Conservation (phyloP, 805 yeast genomes). For the Pichia thaimueangensis region DNA sequence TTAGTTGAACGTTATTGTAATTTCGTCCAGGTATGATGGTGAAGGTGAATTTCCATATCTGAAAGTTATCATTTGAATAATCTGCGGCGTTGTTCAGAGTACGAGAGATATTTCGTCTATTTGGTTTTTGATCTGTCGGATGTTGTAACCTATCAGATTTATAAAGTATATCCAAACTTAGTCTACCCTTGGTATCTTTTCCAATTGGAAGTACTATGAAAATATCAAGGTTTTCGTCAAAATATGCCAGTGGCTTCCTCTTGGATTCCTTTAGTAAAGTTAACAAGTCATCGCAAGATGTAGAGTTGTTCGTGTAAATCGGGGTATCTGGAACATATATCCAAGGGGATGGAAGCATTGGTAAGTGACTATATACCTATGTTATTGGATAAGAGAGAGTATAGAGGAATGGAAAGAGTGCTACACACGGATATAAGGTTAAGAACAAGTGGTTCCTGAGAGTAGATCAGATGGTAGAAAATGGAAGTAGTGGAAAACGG, state of each 20-base stretch:
- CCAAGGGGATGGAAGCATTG: background rate
- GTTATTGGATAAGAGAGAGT: too few species aligned
- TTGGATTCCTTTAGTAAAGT: constrained; percentile 22
- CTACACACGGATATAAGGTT: too few species aligned
- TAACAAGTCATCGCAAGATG: background rate
- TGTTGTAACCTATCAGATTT: background rate
- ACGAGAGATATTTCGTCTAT: background rate
- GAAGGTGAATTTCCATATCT: constrained; percentile 17
- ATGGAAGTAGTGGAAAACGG: too few species aligned
- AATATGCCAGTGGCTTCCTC: constrained; percentile 30
- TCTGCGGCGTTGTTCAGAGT: constrained; percentile 7
- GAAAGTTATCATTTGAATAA: background rate
- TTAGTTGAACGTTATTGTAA: constrained; percentile 14
- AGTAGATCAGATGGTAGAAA: too few species aligned
- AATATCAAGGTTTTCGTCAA: constrained; percentile 15
- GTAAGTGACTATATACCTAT: too few species aligned
- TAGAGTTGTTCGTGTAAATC: background rate
- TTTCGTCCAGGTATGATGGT: constrained; percentile 18
- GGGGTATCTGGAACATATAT: constrained; percentile 4
- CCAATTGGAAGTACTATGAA: constrained; percentile 8
- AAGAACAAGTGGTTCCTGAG: too few species aligned
- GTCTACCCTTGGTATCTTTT: background rate
- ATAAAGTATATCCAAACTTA: constrained; percentile 7
- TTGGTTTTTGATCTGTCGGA: too few species aligned
- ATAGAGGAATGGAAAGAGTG: too few species aligned